Base-by-base conservation (phyloP, 352 stramenopile genomes). In the Phytophthora parvispora region DNA sequence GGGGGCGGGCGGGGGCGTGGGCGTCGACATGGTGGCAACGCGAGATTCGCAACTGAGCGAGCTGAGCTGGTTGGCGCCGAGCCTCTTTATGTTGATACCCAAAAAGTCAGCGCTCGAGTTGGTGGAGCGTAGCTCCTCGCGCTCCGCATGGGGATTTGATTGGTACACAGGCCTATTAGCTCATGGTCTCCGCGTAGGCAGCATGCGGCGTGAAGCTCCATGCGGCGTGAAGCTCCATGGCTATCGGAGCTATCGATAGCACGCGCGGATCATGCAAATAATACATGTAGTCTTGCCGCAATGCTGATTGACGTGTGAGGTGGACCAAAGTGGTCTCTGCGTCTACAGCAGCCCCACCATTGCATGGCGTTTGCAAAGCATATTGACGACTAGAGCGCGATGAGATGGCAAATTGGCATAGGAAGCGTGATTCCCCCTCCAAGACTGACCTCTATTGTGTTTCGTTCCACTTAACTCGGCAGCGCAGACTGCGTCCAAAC, bases 361-460 rank as follows among this genome's bases (percentile, higher is more conserved):
- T 7, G 8, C 20, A 27, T 27, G 42, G 13, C 42, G n/a, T 16
- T 49, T 2, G 42, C 9, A 22, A n/a, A 9, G 13, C 22, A 50
- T 15, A n/a, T 20, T 16, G 25, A 47, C 25, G n/a, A 49, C 13
- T 32, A 31, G 32, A n/a, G n/a, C n/a, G n/a, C n/a, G 25, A 36
- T 12, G 2, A 40, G 25, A 60, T 24, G 18, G 29, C 28, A 54
- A 48, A 70, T 52, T 74, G 65, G 28, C 69, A 74, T 65, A 20
- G 57, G 64, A 74, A 74, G 48, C 45, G 52, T 56, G 28, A 64
- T 67, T 78, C 48, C 57, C 61, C 59, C 71, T 78, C 67, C 56
- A 78, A 75, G 59, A 75, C 71, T 67, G 67, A 65, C 43, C 25
- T 78, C 66, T 73, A 73, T 78, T 75, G 43, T 69, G 51, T 73